Evolutionary conservation across 495 filamentous ascomycete genomes (phyloP), one percentile per base, ranked within the genome.

Genomic region (Pseudevernia furfuracea): DNA sequence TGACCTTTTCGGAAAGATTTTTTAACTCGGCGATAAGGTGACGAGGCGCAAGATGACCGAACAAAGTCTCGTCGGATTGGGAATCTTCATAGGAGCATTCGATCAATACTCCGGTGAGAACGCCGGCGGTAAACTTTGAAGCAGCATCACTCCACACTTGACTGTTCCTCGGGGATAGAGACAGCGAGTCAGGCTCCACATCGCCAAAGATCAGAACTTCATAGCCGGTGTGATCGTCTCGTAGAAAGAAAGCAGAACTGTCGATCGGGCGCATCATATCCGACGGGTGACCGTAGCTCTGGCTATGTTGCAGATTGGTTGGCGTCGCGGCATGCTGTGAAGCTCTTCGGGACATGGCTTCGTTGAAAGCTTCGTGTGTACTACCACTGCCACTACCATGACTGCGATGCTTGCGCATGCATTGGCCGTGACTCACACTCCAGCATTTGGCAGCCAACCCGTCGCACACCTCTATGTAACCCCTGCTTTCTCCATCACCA

Each of bases 161-260:
- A 41, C 75, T 77, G 67, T 91, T 98, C 38, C 90, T 85, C n/a
- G 91, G 90, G 6, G 83, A 85, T 6, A 91, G 73, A 1, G 91
- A 93, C 55, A 97, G 74, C 14, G 85, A 85, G 72, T 98, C 94
- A 12, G 94, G 92, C 71, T 98, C 94, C 43, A 97, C 87, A 69
- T 98, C 94, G 48, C 94, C 94, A 71, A 96, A 97, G 63, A 98
- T 87, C 53, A 98, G 84, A 32, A 97, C 82, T 75, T 96, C 91
- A 49, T 79, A 79, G 3, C 86, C 83, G 0, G 84, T 87, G 1
- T 74, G 65, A 23, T 86, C 78, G 60, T 92, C 86, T 21, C 89
- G 88, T 66, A 98, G 85, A 74, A 98, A 97, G 73, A 89, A 98
- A 1, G 89, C 94, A 4, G 90, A 91, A 71, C 88, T 92, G 72